Evolutionary conservation across 2,329 filamentous ascomycete species (phyloP).

Genomic region (Fusarium sp.): DNA sequence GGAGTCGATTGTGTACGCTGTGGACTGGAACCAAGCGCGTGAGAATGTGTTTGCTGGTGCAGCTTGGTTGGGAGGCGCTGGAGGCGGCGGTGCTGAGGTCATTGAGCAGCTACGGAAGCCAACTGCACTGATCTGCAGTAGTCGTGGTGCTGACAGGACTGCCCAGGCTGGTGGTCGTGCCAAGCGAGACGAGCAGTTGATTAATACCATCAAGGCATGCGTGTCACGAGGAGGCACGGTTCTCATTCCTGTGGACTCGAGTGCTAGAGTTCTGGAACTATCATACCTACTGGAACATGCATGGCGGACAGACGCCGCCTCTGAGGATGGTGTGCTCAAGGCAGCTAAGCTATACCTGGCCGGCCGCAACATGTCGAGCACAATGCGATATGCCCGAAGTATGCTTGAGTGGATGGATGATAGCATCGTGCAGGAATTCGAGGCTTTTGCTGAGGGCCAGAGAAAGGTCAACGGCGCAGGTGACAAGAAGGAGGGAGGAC

Average conservation of each 20-base stretch:
- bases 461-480: constrained; percentile 59
- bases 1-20: constrained; percentile 96
- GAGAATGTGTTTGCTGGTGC: constrained; percentile 95
- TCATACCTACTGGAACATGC: constrained; percentile 93
- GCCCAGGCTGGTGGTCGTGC: constrained; percentile 78
- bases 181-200: constrained; percentile 85
- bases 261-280: constrained; percentile 91
- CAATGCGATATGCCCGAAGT: constrained; percentile 89
- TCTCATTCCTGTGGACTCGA: constrained; percentile 93
- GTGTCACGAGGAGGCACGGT: constrained; percentile 88
- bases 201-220: constrained; percentile 84
- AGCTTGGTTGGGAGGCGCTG: constrained; percentile 89
- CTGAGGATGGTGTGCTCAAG: constrained; percentile 63
- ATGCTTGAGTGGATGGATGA: constrained; percentile 99
- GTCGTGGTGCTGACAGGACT: constrained; percentile 79
- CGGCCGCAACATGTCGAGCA: constrained; percentile 86
- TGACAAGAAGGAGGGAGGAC: constrained; percentile 71
- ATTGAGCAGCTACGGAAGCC: constrained; percentile 94
- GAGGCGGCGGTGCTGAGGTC: constrained; percentile 85
- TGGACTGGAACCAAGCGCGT: constrained; percentile 98
- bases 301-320: constrained; percentile 77
- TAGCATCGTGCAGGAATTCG: constrained; percentile 91
- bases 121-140: constrained; percentile 93
- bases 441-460: constrained; percentile 72
- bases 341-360: constrained; percentile 80